phyloP scores from a whole-genome alignment of 176 grass and related monocot species.

The Themeda triandra region DNA sequence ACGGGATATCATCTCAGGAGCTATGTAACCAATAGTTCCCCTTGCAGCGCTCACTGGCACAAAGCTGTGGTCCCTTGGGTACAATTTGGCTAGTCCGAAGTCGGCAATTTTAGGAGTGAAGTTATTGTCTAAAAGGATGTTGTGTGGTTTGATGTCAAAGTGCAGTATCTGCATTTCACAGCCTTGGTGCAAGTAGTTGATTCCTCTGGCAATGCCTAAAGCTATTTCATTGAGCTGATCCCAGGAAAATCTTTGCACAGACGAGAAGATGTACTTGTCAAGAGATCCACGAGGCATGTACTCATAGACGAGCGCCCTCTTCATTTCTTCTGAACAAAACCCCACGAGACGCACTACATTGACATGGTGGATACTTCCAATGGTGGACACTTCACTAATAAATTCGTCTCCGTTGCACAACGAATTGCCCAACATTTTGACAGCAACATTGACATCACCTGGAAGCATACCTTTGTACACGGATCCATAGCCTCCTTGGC shows the following conservation, averaged over 20 bases:
- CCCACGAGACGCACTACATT: slow-evolving; percentile 42
- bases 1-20: slow-evolving; percentile 22
- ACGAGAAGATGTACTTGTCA: slow-evolving; percentile 54
- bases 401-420: neutral
- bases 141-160: slow-evolving; percentile 67
- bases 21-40: slow-evolving; percentile 27
- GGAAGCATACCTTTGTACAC: neutral
- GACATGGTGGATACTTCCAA: neutral
- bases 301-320: slow-evolving; percentile 48
- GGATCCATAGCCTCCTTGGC: neutral
- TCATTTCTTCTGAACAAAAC: slow-evolving; percentile 40
- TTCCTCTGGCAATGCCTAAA: slow-evolving; percentile 42
- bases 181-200: slow-evolving; percentile 50
- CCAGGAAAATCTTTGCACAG: neutral
- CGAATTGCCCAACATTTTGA: neutral
- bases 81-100: slow-evolving; percentile 60
- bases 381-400: neutral
- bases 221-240: slow-evolving; percentile 46
- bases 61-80: slow-evolving; percentile 35
- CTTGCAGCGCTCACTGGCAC: slow-evolving; percentile 14
- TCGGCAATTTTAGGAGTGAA: slow-evolving; percentile 51
- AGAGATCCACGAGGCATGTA: slow-evolving; percentile 60
- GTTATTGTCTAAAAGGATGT: slow-evolving; percentile 39
- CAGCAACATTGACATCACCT: neutral
- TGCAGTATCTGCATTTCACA: slow-evolving; percentile 66